A percentile compares a stretch with the other conserved stretches of the same genome.
Evolutionary conservation across 1,284 basidiomycete species (phyloP).

Genomic region (Butyriboletus appendiculatus): DNA sequence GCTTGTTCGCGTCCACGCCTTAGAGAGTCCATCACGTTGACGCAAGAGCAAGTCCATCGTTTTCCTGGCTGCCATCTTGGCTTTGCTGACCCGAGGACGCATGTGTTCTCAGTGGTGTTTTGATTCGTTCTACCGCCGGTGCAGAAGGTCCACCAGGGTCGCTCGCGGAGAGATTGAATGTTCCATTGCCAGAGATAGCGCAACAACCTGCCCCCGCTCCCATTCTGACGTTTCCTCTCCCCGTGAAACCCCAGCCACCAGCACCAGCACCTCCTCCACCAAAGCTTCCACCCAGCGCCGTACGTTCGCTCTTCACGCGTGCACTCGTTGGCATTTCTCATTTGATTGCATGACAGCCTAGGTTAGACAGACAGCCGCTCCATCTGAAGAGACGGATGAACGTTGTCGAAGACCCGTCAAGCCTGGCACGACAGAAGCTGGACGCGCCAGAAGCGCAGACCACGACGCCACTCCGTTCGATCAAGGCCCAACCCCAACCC

Average conservation of each 20-base stretch:
- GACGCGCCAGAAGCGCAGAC: conserved; percentile 1
- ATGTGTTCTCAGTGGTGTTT: conserved; percentile 9
- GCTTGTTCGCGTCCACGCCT: background rate
- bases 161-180: background rate
- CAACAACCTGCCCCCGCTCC: background rate
- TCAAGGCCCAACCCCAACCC: background rate
- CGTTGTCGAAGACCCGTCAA: background rate
- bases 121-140: conserved; percentile 14
- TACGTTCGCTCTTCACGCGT: conserved; percentile 1
- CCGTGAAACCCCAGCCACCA: background rate
- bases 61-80: background rate
- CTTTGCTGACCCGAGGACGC: conserved; percentile 11
- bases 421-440: conserved; percentile 15
- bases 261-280: background rate
- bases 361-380: conserved; percentile 10
- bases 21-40: conserved; percentile 28
- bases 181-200: background rate
- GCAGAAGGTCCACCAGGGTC: background rate
- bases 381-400: conserved; percentile 18
- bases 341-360: conserved; percentile 11
- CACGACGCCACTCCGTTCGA: background rate
- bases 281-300: conserved; percentile 11
- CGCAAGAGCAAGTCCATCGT: conserved; percentile 23
- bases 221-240: background rate
- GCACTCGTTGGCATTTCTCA: background rate